Evolutionary conservation across 2,329 filamentous ascomycete species (phyloP), one percentile per base, ranked within the genome.

Genomic region (Colletotrichum graminicola): DNA sequence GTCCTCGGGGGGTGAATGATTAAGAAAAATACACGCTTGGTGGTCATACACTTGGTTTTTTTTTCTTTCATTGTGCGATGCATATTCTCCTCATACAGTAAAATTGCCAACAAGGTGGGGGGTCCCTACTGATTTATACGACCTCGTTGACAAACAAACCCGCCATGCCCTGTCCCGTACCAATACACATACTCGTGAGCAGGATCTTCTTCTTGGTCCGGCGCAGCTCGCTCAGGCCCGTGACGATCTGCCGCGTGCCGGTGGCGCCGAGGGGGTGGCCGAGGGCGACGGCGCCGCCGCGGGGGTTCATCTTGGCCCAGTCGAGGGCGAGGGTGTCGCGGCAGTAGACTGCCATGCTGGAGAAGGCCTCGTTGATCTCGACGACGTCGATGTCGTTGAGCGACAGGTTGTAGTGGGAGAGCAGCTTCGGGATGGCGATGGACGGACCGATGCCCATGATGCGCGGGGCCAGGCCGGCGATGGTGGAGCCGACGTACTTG

Each of bases 341-440:
- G 84, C 94, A 97, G 88, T 98, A 98, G 39, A 98, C 95, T 1
- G 94, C 95, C 96, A 98, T 98, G 63, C 93, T 96, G 29, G 95
- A 95, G 78, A 99, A 99, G 1, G 96, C 96, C 88, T 99, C 96
- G 85, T 99, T 99, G 79, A 99, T 84, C 88, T 98, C 96, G 76
- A 95, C 87, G 45, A 98, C 88, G 79, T 99, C 96, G 73, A 96
- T 89, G 77, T 98, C 96, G 71, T 92, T 89, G 65, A 97, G 85
- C 32, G 87, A 89, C 73, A 99, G 83, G 82, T 92, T 90, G 87
- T 92, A 91, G 84, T 96, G 92, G 78, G 83, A 83, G 56, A 99
- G 89, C 39, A 99, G 90, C 89, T 99, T 99, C 74, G 90, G 90
- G 74, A 92, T 92, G 71, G 89, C 90, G 45, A 92, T 82, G 54